Evolutionary conservation across 768 basidiomycete genomes (phyloP).

Genomic region (Saitozyma sp.): DNA sequence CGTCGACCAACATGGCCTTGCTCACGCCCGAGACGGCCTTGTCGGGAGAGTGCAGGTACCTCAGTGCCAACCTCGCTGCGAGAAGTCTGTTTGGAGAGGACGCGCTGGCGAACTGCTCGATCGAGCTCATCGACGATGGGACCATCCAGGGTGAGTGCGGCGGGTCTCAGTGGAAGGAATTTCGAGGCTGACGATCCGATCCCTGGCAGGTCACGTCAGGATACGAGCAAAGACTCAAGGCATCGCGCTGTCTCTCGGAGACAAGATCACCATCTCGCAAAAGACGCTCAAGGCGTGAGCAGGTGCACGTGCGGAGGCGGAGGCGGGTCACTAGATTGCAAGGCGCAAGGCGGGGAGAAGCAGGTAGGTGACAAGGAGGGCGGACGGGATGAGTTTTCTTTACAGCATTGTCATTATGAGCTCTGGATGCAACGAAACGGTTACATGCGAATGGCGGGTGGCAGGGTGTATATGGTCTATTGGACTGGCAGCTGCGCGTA

Average conservation of each 20-base stretch:
- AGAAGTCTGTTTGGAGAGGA: conserved; percentile 94
- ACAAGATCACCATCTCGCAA: conserved; percentile 45
- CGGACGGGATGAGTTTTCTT: too few relatives aligned
- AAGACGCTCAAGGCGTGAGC: conserved; percentile 36
- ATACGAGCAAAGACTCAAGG: conserved; percentile 98
- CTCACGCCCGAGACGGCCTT: conserved; percentile 83
- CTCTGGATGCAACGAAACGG: too few relatives aligned
- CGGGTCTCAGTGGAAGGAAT: not conserved
- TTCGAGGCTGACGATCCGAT: conserved; percentile 1
- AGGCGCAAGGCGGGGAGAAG: too few relatives aligned
- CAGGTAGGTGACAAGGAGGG: too few relatives aligned
- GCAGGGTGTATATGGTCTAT: too few relatives aligned
- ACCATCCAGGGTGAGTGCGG: conserved; percentile 56
- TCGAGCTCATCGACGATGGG: conserved; percentile 81
- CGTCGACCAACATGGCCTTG: conserved; percentile 95
- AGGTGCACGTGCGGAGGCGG: not conserved
- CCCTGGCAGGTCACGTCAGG: conserved; percentile 74
- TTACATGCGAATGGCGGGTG: too few relatives aligned
- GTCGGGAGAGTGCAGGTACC: conserved; percentile 94
- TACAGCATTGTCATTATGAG: too few relatives aligned
- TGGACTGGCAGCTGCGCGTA: too few relatives aligned
- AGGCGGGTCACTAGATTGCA: too few relatives aligned
- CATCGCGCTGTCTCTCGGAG: conserved; percentile 81
- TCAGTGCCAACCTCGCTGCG: conserved; percentile 95
- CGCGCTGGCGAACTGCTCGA: conserved; percentile 88